Base-by-base conservation (phyloP, 768 basidiomycete genomes). In the Tricholoma saponaceum region DNA sequence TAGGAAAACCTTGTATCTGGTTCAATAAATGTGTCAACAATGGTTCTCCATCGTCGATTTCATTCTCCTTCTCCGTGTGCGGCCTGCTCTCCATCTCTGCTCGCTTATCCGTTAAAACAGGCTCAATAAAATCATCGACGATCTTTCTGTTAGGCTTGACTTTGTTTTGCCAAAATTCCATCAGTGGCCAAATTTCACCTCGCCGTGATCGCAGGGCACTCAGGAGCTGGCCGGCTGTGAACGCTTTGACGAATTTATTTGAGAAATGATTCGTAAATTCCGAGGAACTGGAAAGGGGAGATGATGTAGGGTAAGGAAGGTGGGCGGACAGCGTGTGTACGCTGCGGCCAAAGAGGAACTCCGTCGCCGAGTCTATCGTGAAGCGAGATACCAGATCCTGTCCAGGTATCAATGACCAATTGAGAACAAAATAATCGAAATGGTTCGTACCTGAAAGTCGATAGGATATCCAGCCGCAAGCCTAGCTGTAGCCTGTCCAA, bases 311-410 rank as follows among this genome's bases (percentile, higher is more conserved):
- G 60, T 83, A 82, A 0, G 81, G 75, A 0, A 85, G 70, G 4
- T 74, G 76, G 0, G 74, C 79, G 5, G 71, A 70, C 20, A 84
- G 78, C 4, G 79, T 79, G 43, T 66, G 66, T 13, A 83, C 76
- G 50, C 78, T 70, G 28, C 77, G 67, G 25, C 76, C 79, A 59
- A 85, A 84, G 26, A 85, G 76, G 60, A 84, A 86, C 46, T 83
- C 79, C 0, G 83, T 78, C 1, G 82, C 83, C 0, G 81, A 78
- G 66, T 85, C 84, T 51, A 85, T 70, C 0, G 84, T 85, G 67
- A 84, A 86, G 2, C 83, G 76, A 0, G 77, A 76, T 2, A 78
- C 76, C 55, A 81, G 72, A 54, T 84, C 83, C 79, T 83, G 54
- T 18, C 60, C 33, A 35, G 54, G 12, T 13, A 13, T 37, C 3